Evolutionary conservation across 768 basidiomycete species (phyloP).

Genomic region (Lactarius akahatsu): DNA sequence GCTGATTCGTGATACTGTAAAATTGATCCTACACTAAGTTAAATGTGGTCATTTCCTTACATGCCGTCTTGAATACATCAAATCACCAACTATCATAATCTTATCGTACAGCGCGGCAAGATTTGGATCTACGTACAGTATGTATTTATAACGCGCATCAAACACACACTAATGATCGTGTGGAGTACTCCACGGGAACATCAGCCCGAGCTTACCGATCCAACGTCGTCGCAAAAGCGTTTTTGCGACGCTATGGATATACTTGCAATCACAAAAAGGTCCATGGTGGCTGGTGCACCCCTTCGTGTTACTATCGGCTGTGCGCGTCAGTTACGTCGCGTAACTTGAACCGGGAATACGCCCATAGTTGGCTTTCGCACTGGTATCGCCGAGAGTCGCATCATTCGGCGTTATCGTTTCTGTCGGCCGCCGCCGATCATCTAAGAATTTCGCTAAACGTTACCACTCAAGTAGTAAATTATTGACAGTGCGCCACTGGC

Average conservation of each 20-base stretch:
- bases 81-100: not conserved
- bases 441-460: too few species aligned
- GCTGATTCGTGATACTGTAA: too few species aligned
- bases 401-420: not conserved
- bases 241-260: not conserved
- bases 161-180: not conserved
- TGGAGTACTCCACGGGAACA: not conserved
- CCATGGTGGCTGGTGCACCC: not conserved
- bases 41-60: not conserved
- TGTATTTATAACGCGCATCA: not conserved
- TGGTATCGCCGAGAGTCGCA: not conserved
- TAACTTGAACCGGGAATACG: too few species aligned
- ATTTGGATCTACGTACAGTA: not conserved
- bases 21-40: not conserved
- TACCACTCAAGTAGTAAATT: too few species aligned
- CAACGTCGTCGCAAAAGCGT: not conserved
- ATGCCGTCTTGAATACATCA: not conserved
- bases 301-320: not conserved
- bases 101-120: not conserved
- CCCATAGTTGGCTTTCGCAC: not conserved
- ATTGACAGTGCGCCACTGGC: not conserved
- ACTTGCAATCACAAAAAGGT: not conserved
- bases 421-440: not conserved
- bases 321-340: not conserved
- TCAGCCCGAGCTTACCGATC: not conserved